Base-by-base conservation (phyloP, 2,329 filamentous ascomycete genomes). In the Colletotrichum abscissum region DNA sequence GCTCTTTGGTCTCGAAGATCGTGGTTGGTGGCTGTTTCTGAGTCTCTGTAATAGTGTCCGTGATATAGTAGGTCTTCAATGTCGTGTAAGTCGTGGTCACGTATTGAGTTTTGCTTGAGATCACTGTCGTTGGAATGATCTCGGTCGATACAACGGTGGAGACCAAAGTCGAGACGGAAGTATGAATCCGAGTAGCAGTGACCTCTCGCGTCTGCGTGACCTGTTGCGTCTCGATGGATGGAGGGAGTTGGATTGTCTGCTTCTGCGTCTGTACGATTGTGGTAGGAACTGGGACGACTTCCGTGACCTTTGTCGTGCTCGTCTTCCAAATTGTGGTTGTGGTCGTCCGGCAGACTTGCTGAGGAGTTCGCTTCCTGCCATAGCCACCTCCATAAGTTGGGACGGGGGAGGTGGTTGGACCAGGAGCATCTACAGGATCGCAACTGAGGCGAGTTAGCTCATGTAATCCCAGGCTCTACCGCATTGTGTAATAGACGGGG, bases 271-370 rank as follows among this genome's bases (percentile, higher is more conserved):
- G 42, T 9, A 49, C 42, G 8, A 49, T 49, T 1, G 42, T 60
- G 16, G 67, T 70, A 16, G 63, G 63, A 8, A 65, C 33, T 2
- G 59, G 63, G 24, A 24, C 28, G 19, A 66, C 22, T 8, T 75
- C 68, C 1, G 72, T 74, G 5, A 70, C 68, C 14, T 74, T 74
- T 22, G 69, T 67, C 11, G 75, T 74, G 11, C 65, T 72, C 2
- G 76, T 78, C 9, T 69, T 73, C 46, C 76, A 77, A 9, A 74
- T 60, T 5, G 72, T 75, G 0, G 71, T 68, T 8, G 75, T 76
- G 35, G 60, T 76, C 28, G 76, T 59, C 75, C 77, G 38, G 67
- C 76, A 54, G 22, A 70, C 16, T 64, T 77, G 22, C 5, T 71
- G 62, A 8, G 54, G 49, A 5, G 69, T 59, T 5, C 65, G 52